phyloP scores from a whole-genome alignment of 2,329 filamentous ascomycete genomes.

The Monilinia laxa region DNA sequence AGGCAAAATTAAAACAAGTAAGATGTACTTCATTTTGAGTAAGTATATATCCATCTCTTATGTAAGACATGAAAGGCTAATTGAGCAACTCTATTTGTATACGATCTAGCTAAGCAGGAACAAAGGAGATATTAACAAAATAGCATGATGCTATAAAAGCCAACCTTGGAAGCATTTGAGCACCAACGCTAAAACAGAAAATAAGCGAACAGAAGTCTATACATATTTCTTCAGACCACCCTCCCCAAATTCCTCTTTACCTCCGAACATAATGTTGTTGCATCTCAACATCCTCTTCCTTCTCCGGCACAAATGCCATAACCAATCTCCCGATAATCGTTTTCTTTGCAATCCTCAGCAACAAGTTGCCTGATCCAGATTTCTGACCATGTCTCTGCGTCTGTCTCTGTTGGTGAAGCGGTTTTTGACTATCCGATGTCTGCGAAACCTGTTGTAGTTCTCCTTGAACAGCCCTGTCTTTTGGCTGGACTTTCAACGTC shows the following conservation, averaged over 20 bases:
- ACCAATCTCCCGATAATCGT: slow-evolving; percentile 37
- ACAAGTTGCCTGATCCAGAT: slow-evolving; percentile 18
- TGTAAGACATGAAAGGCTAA: neutral
- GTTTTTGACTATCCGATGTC: neutral
- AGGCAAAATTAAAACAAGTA: too few species aligned
- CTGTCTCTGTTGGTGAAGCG: neutral
- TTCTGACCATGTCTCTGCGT: slow-evolving; percentile 11
- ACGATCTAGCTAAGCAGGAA: neutral
- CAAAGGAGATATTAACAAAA: neutral
- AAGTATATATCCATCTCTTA: too few species aligned
- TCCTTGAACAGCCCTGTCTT: neutral
- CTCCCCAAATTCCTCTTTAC: neutral
- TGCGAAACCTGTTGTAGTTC: neutral
- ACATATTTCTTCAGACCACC: neutral
- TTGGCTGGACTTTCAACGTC: slow-evolving; percentile 40
- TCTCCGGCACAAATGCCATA: slow-evolving; percentile 21
- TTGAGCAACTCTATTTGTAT: neutral
- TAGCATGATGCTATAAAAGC: neutral
- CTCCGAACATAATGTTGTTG: slow-evolving; percentile 2
- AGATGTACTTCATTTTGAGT: neutral
- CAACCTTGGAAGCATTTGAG: neutral
- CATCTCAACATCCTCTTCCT: slow-evolving; percentile 18
- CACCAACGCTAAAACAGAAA: neutral
- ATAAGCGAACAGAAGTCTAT: neutral
- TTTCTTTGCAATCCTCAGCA: slow-evolving; percentile 32